Evolutionary conservation across 2,329 filamentous ascomycete genomes (phyloP).

Genomic region (Aspergillus ochraceus): DNA sequence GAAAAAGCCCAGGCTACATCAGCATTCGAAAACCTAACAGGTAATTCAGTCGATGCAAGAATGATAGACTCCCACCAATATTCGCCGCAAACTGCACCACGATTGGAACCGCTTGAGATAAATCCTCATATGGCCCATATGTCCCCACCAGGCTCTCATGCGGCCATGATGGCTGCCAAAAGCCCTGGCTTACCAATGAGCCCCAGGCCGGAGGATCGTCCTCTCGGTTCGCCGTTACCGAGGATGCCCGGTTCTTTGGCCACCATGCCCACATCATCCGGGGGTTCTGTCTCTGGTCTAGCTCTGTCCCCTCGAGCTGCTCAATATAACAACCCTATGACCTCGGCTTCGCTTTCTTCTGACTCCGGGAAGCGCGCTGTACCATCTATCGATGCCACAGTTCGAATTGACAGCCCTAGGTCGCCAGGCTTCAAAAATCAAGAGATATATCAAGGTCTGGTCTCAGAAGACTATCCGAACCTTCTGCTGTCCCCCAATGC

Average conservation of each 20-base stretch:
- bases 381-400: constrained; percentile 38
- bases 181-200: constrained; percentile 66
- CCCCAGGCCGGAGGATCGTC: constrained; percentile 60
- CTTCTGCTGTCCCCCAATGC: constrained; percentile 85
- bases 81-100: constrained; percentile 54
- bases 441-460: constrained; percentile 71
- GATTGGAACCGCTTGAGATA: constrained; percentile 20
- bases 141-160: constrained; percentile 37
- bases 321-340: constrained; percentile 70
- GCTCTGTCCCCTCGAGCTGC: constrained; percentile 72
- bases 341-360: constrained; percentile 38
- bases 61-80: constrained; percentile 17
- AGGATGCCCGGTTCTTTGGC: constrained; percentile 52
- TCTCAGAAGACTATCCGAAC: constrained; percentile 83
- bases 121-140: constrained; percentile 25
- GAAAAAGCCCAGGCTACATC: constrained; percentile 2
- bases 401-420: constrained; percentile 36
- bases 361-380: constrained; percentile 22
- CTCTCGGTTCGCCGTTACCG: constrained; percentile 60
- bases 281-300: constrained; percentile 50
- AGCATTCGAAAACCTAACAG: neutral
- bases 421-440: constrained; percentile 32
- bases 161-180: constrained; percentile 50
- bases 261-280: constrained; percentile 70
- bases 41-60: neutral